These are phyloP conservation scores for Lecanicillium sp. DNA, from an alignment of 2,329 filamentous ascomycete genomes.

Conservation along the genomic window DNA sequence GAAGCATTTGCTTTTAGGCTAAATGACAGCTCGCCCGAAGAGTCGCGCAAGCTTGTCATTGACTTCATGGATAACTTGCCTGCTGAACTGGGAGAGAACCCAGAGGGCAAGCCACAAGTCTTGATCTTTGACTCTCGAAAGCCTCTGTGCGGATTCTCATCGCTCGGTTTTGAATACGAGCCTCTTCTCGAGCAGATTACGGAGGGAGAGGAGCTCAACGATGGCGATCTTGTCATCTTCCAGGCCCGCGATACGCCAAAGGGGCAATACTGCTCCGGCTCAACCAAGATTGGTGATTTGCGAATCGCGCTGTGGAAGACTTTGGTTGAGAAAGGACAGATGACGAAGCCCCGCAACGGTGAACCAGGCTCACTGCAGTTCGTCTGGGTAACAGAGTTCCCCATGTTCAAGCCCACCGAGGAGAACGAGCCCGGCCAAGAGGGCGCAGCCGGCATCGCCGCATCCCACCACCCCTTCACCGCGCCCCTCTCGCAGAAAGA, in stretches of 20 bases:
- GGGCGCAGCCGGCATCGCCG: conserved; percentile 69
- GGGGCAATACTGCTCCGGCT: conserved; percentile 54
- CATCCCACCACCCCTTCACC: conserved; percentile 95
- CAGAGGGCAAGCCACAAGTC: conserved; percentile 72
- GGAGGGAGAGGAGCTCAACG: conserved; percentile 37
- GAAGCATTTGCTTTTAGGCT: conserved; percentile 68
- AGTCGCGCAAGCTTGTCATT: conserved; percentile 56
- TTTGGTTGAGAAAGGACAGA: conserved; percentile 57
- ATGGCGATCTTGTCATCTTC: conserved; percentile 72
- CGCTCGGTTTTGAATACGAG: conserved; percentile 63
- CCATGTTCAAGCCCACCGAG: conserved; percentile 76
- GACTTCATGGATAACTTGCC: conserved; percentile 63
- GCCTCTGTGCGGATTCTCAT: conserved; percentile 70
- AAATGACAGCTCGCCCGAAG: conserved; percentile 41
- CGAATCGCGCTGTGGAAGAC: conserved; percentile 63
- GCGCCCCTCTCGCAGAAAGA: conserved; percentile 69
- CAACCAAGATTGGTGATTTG: conserved; percentile 64
- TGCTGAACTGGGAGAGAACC: conserved; percentile 58
- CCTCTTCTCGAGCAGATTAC: conserved; percentile 38
- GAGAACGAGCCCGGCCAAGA: conserved; percentile 68
- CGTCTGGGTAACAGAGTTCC: conserved; percentile 85
- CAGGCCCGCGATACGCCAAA: conserved; percentile 66
- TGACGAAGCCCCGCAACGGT: conserved; percentile 36
- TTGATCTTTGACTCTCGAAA: conserved; percentile 68
- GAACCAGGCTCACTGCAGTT: conserved; percentile 51